Evolutionary conservation across 805 yeast species (phyloP), one percentile per base, ranked within the genome.

Genomic region (Kodamaea kakaduensis): DNA sequence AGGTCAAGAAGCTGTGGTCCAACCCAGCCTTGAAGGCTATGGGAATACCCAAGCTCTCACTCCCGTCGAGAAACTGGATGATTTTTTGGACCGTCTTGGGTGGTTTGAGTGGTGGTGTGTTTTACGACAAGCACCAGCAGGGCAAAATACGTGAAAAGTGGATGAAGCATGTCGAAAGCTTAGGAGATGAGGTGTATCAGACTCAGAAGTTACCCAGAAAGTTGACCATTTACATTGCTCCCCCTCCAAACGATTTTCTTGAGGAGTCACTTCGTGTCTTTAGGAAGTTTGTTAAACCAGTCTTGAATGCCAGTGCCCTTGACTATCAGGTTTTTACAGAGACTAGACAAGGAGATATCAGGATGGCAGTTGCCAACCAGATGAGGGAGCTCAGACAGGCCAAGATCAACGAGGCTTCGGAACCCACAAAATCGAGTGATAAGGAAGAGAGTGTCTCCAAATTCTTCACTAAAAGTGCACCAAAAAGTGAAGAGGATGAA

Each of bases 211-310:
- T 73, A 14, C 86, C 96, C 2, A 71, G 98, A 40, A 84, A 81
- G 47, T 64, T 93, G 31, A 77, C 84, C 1, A 78, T 93, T 1
- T 89, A 81, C 55, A 73, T 89, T 38, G 95, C 96, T 0, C 98
- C 98, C n/a, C 97, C 97, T 6, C 97, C 98, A 14, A 84, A 85
- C 50, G 97, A 90, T 55, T 85, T 77, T 47, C 61, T 90, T 32
- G 93, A 81, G 26, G 81, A 78, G 38, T 77, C 90, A 8, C 52
- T 84, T 58, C 75, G 72, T 42, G 73, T 84, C 36, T 86, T 89
- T 69, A 74, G 86, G 45, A 76, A 80, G 35, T 88, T 75, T 52
- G 72, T 87, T 45, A 90, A 90, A 61, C 98, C 98, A 1, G 70
- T 89, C 2, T 63, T 90, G 46, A 84, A 82, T 45, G 72, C 95